Percentiles rank a stretch among this genome's conserved stretches.
Conservation (phyloP, 2,329 filamentous ascomycete species). For the Colletotrichum lini region DNA sequence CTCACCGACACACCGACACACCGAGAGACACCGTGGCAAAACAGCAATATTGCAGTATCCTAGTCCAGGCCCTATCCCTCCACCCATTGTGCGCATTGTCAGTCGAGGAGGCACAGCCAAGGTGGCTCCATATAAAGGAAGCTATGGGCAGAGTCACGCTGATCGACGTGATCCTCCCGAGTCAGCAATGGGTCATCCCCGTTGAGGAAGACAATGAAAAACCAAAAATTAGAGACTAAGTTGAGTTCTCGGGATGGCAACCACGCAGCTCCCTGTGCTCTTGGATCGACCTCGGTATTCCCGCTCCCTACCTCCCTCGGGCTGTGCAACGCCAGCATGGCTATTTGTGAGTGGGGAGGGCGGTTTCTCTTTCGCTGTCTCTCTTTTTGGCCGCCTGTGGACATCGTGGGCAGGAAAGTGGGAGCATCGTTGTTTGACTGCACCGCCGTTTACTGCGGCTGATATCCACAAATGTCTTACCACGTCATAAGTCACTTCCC, state of each 20-base stretch:
- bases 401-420: background rate
- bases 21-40: constrained; percentile 23
- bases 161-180: constrained; percentile 42
- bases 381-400: background rate
- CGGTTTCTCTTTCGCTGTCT: no score
- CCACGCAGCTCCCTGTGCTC: constrained; percentile 5
- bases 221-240: constrained; percentile 25
- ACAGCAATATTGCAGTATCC: background rate
- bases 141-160: constrained; percentile 8
- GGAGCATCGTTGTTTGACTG: constrained; percentile 17
- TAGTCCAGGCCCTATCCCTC: constrained; percentile 11
- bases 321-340: constrained; percentile 5
- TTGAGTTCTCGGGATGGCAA: constrained; percentile 21
- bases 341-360: background rate
- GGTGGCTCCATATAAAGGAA: background rate
- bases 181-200: constrained; percentile 37
- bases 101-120: constrained; percentile 26
- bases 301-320: constrained; percentile 12
- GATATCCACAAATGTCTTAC: constrained; percentile 5
- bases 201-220: background rate
- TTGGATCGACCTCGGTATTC: constrained; percentile 19
- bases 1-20: constrained; percentile 25
- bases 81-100: constrained; percentile 39
- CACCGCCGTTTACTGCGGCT: constrained; percentile 31
- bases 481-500: constrained; percentile 28